Evolutionary conservation across 2,329 filamentous ascomycete species (phyloP), one percentile per base, ranked within the genome.

Genomic region (Hirsutella rhossiliensis): DNA sequence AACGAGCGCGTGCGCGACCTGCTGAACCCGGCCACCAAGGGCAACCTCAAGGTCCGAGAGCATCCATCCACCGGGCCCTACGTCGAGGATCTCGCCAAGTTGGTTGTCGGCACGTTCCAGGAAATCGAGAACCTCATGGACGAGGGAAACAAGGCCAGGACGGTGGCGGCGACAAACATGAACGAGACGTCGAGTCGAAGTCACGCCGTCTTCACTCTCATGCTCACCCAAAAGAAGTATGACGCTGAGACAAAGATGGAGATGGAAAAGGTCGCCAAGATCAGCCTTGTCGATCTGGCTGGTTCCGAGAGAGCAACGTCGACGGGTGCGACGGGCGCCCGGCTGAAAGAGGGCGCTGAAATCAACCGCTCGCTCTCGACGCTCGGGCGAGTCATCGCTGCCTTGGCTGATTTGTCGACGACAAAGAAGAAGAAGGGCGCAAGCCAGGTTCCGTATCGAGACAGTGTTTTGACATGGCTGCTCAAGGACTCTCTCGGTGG

Each of bases 111-210:
- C 53, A 90, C 87, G 47, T 97, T 98, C 61, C 75, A 83, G 44
- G 94, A 98, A 61, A 97, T 98, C 52, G 92, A 98, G 58, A 82
- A 96, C 59, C 69, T 98, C 56, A 98, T 98, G 92, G 92, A 98
- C 60, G 90, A 97, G 66, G 92, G 92, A 57, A 98, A 98, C 72
- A 98, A 98, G 67, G 92, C 92, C 30, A 78, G 92, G 71, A 98
- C 92, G 0, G 92, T 98, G 34, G 92, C 92, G 3, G 92, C 92
- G 8, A 98, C 92, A 34, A 98, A 97, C 75, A 98, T 98, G 92
- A 98, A 98, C 72, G 92, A 97, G 65, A 98, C 94, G 0, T 96
- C 88, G 47, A 95, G 88, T 76, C 83, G 92, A 71, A 97, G 90
- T 61, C 92, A 98, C 64, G 92, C 92, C 36, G 94, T 98, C 42